Base-by-base conservation (phyloP, 2,329 filamentous ascomycete species). In the Colletotrichum navitas region DNA sequence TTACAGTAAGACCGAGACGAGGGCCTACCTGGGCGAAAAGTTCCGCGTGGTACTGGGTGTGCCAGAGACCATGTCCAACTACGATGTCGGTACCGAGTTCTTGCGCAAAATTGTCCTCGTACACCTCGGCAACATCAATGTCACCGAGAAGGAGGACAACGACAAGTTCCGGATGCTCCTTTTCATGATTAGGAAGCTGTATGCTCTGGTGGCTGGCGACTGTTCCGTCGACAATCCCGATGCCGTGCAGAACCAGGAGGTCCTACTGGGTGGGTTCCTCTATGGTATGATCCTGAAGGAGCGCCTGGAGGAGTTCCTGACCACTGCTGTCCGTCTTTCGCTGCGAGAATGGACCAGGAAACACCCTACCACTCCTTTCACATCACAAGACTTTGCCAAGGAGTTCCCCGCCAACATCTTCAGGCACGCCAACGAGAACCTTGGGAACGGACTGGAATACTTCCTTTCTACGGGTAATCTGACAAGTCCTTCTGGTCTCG, bases 281-380 rank as follows among this genome's bases (percentile, higher is more conserved):
- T 99, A 97, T 79, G 94, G 94, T 67, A 95, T 96, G 90, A 94
- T 99, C 64, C 85, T 99, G 75, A 99, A 99, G 84, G 96, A 99
- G 81, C 90, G 92, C 69, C 85, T 99, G 12, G 95, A 99, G 72
- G 96, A 98, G 80, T 94, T 95, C 84, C 85, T 99, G 24, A 84
- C 86, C 7, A 83, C 85, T 49, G 82, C 82, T 36, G 80, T 92
- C 29, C 84, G 88, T 36, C 74, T 80, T 24, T 84, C 86, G 1
- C 77, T 92, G 32, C 84, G 88, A 68, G 89, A 91, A 34, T 90
- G 89, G 76, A 76, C 88, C 54, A 83, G 89, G 74, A 86, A 83
- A 61, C 82, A 85, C 51, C 86, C 88, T 0, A 86, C 88, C n/a
- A 90, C 91, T 10, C 88, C 92, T 26, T 97, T 98, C 77, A 90